Evolutionary conservation across 176 grass and related monocot species (phyloP).

Genomic region (Cenchrus americanus): DNA sequence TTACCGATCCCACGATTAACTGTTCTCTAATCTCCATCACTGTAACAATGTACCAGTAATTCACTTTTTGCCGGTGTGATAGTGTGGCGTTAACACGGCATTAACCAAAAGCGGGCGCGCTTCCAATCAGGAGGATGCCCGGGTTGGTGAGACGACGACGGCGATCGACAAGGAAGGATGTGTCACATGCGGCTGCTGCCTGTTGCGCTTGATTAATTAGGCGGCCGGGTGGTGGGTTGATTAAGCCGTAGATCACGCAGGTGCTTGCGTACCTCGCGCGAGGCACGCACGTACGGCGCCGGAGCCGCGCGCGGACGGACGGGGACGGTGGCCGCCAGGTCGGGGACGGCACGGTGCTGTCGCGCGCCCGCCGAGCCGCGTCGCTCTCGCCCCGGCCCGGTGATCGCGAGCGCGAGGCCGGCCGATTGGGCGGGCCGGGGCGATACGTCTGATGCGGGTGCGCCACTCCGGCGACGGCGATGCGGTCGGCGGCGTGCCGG

Average conservation of each 20-base stretch:
- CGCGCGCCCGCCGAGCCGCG: slow-evolving; percentile 31
- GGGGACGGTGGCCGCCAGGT: too few relatives aligned
- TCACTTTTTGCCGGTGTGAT: background rate
- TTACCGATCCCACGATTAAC: background rate
- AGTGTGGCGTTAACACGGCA: background rate
- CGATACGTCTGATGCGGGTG: background rate
- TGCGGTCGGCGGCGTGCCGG: slow-evolving; percentile 26
- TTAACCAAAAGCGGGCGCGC: background rate
- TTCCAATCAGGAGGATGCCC: background rate
- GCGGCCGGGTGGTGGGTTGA: slow-evolving; percentile 11
- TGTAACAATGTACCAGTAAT: background rate
- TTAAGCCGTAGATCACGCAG: background rate
- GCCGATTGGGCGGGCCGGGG: background rate
- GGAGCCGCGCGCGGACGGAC: background rate
- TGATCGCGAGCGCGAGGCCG: background rate
- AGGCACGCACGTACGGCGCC: background rate
- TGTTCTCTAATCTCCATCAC: too few relatives aligned
- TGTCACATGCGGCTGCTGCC: slow-evolving; percentile 19
- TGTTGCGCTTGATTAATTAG: background rate
- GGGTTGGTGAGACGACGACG: background rate
- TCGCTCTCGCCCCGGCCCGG: slow-evolving; percentile 31
- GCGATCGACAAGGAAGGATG: background rate
- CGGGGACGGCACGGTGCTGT: background rate
- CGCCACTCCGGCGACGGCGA: slow-evolving; percentile 21
- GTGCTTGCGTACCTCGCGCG: background rate